Evolutionary conservation across 208 protist genomes (phyloP).

Genomic region (Trypanosoma congolense): DNA sequence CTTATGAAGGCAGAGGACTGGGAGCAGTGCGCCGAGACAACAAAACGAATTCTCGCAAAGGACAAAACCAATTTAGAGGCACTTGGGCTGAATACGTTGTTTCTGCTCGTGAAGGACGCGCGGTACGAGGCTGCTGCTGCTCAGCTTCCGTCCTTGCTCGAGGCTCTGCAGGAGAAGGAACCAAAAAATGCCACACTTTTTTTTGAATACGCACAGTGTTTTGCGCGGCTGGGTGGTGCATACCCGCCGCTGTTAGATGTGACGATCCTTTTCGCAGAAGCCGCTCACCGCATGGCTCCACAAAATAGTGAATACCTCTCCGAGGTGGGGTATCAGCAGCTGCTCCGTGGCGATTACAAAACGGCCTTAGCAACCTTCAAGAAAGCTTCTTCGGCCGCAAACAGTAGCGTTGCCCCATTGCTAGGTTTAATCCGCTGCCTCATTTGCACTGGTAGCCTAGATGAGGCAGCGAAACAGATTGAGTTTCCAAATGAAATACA

Average conservation of each 20-base stretch:
- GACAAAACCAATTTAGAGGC: conserved; percentile 81
- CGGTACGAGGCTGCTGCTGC: conserved; percentile 49
- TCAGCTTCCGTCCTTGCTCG: conserved; percentile 56
- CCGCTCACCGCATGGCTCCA: conserved; percentile 44
- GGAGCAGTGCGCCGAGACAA: conserved; percentile 87
- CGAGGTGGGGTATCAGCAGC: conserved; percentile 74
- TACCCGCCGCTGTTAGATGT: conserved; percentile 56
- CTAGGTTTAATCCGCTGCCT: conserved; percentile 70
- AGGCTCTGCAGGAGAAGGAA: conserved; percentile 59
- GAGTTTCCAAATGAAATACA: conserved; percentile 89
- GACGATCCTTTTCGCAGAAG: conserved; percentile 64
- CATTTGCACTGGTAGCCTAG: conserved; percentile 55
- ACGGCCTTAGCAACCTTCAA: conserved; percentile 60
- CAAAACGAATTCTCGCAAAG: conserved; percentile 69
- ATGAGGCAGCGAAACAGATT: conserved; percentile 83
- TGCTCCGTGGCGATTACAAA: conserved; percentile 73
- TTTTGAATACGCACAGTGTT: conserved; percentile 60
- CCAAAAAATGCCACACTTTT: conserved; percentile 76
- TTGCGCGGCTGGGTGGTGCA: conserved; percentile 57
- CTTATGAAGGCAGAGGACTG: conserved; percentile 91
- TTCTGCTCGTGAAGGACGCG: conserved; percentile 78
- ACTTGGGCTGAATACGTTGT: conserved; percentile 59
- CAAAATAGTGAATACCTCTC: conserved; percentile 76
- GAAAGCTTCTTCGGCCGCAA: conserved; percentile 68
- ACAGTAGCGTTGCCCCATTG: conserved; percentile 65